Percentiles rank a stretch among this genome's conserved stretches.
Evolutionary conservation across 345 rosid species (phyloP).

Genomic region (thale cress (Arabidopsis thaliana)): DNA sequence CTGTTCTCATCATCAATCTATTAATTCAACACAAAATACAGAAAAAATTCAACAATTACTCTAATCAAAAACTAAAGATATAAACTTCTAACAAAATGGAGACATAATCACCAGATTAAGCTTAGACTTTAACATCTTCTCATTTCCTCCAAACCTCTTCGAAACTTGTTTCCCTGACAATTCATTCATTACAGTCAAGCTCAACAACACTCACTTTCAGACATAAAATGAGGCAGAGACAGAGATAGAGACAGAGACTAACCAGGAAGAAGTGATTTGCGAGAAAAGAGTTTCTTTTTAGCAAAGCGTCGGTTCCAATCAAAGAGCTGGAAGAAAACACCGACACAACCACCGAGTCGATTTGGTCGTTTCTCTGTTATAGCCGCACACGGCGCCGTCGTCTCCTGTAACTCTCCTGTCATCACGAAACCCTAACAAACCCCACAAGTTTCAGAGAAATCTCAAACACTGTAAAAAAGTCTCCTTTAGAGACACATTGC

Average conservation of each 20-base stretch:
- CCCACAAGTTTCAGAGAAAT: constrained; percentile 22
- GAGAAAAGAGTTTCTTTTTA: constrained; percentile 81
- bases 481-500: constrained; percentile 30
- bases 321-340: constrained; percentile 86
- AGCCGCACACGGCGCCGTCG: constrained; percentile 57
- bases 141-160: constrained; percentile 74
- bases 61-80: constrained; percentile 1
- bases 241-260: not conserved
- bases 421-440: constrained; percentile 24
- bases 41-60: not conserved
- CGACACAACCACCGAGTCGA: constrained; percentile 82
- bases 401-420: constrained; percentile 60
- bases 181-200: not conserved
- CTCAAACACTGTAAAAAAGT: not conserved
- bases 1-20: constrained; percentile 89
- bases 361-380: constrained; percentile 70
- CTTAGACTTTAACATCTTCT: constrained; percentile 84
- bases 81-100: not conserved
- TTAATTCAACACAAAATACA: constrained; percentile 7
- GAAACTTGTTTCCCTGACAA: constrained; percentile 60
- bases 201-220: not conserved
- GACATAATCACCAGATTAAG: constrained; percentile 60
- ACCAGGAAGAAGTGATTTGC: constrained; percentile 83
- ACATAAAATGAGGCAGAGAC: constrained; percentile 5
- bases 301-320: constrained; percentile 90